A percentile compares a stretch with the other conserved stretches of the same genome.
phyloP scores from a whole-genome alignment of 176 grass and related monocot genomes.

The Pontederia paniculata region DNA sequence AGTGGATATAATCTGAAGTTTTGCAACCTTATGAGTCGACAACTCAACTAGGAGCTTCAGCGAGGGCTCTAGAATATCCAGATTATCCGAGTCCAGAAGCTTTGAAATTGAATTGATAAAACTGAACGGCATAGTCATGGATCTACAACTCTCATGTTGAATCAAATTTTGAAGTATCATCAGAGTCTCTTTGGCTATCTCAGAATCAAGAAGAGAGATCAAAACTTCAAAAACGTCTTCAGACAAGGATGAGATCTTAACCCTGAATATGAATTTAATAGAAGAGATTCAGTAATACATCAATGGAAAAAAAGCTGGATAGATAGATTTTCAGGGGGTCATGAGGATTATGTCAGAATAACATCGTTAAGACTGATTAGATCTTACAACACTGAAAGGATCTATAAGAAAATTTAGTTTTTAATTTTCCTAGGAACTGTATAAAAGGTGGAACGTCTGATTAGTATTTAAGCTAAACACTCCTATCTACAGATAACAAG shows the following conservation, averaged over 20 bases:
- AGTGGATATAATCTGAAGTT: slow-evolving; percentile 39
- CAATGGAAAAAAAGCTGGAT: background rate
- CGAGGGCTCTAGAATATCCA: slow-evolving; percentile 34
- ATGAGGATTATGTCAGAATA: background rate
- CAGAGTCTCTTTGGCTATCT: slow-evolving; percentile 45
- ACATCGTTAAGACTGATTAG: too few relatives aligned
- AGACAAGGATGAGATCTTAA: slow-evolving; percentile 31
- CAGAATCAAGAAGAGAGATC: slow-evolving; percentile 48
- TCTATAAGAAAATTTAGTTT: too few relatives aligned
- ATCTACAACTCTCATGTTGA: slow-evolving; percentile 28
- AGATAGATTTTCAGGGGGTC: too few relatives aligned
- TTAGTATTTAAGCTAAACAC: too few relatives aligned
- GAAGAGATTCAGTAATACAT: background rate
- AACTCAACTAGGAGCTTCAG: slow-evolving; percentile 59
- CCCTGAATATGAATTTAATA: slow-evolving; percentile 24
- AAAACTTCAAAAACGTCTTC: slow-evolving; percentile 46
- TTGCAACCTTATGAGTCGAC: slow-evolving; percentile 36
- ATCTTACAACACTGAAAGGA: too few relatives aligned
- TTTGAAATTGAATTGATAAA: slow-evolving; percentile 34
- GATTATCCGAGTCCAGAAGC: slow-evolving; percentile 42
- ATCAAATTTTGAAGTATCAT: slow-evolving; percentile 44
- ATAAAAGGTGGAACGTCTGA: too few relatives aligned
- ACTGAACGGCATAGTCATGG: slow-evolving; percentile 30
- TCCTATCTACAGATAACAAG: background rate
- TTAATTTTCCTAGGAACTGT: too few relatives aligned